A percentile compares a stretch with the other conserved stretches of the same genome.
These are phyloP conservation scores for Tanacetum coccineum DNA, from an alignment of 129 eudicot species.

Conservation along the genomic window DNA sequence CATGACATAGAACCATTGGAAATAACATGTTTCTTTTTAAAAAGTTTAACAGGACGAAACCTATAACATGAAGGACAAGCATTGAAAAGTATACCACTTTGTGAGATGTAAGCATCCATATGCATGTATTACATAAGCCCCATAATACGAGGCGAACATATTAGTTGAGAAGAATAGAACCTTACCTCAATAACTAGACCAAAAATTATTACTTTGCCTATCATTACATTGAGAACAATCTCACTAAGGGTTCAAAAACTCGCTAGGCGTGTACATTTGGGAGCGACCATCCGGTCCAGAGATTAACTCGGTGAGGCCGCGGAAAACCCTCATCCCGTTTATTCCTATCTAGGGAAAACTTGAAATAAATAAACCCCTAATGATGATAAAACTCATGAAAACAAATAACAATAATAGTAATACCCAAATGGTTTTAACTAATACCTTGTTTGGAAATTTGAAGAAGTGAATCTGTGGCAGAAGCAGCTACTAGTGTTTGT, in stretches of 20 bases:
- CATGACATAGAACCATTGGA: neutral
- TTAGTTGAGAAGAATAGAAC: neutral
- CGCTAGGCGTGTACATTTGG: too few species aligned
- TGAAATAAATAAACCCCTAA: too few species aligned
- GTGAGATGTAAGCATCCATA: neutral
- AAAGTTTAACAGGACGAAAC: neutral
- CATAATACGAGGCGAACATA: neutral
- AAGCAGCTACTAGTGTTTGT: conserved; percentile 18
- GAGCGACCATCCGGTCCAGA: too few species aligned
- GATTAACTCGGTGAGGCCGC: too few species aligned
- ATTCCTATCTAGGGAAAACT: too few species aligned
- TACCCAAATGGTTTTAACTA: too few species aligned
- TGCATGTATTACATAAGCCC: neutral
- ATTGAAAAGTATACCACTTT: neutral
- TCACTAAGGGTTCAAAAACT: too few species aligned
- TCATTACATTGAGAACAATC: too few species aligned
- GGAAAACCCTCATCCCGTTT: too few species aligned
- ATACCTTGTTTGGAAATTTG: conserved; percentile 75
- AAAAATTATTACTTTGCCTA: neutral
- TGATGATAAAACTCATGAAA: neutral
- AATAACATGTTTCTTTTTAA: neutral
- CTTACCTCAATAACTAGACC: neutral
- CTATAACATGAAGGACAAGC: neutral
- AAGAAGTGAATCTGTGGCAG: conserved; percentile 44
- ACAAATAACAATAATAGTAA: neutral